Evolutionary conservation across 805 yeast genomes (phyloP).

Genomic region (Candida adriatica): DNA sequence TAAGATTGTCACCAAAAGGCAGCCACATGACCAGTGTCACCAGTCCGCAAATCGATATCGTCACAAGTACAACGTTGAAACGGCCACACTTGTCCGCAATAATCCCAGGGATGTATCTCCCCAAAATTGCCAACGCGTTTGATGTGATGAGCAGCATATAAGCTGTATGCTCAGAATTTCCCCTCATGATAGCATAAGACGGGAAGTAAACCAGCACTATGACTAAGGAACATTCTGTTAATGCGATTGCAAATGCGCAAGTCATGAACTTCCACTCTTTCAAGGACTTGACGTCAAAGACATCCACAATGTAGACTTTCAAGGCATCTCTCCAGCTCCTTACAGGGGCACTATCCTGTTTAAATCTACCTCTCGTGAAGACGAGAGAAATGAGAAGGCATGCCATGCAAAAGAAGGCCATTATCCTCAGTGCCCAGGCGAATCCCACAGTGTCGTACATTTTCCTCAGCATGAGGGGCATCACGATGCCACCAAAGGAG

Average conservation of each 20-base stretch:
- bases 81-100: constrained; percentile 43
- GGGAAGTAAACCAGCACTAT: constrained; percentile 43
- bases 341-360: constrained; percentile 9
- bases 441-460: constrained; percentile 39
- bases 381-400: constrained; percentile 21
- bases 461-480: constrained; percentile 38
- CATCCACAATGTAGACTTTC: constrained; percentile 14
- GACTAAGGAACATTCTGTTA: constrained; percentile 40
- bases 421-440: constrained; percentile 44
- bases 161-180: constrained; percentile 32
- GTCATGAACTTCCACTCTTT: constrained; percentile 38
- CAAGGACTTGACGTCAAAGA: constrained; percentile 31
- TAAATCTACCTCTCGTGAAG: constrained; percentile 29
- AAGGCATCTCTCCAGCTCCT: constrained; percentile 9
- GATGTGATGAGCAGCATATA: constrained; percentile 40
- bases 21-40: constrained; percentile 35
- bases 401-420: constrained; percentile 34
- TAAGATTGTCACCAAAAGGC: constrained; percentile 30
- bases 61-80: constrained; percentile 44
- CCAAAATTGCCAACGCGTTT: constrained; percentile 34
- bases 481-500: constrained; percentile 42
- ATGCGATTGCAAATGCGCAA: constrained; percentile 37
- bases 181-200: constrained; percentile 42
- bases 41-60: constrained; percentile 26
- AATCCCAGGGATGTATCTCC: constrained; percentile 36